Evolutionary conservation across 2,329 filamentous ascomycete genomes (phyloP).

Genomic region (Xylariaceae sp.): DNA sequence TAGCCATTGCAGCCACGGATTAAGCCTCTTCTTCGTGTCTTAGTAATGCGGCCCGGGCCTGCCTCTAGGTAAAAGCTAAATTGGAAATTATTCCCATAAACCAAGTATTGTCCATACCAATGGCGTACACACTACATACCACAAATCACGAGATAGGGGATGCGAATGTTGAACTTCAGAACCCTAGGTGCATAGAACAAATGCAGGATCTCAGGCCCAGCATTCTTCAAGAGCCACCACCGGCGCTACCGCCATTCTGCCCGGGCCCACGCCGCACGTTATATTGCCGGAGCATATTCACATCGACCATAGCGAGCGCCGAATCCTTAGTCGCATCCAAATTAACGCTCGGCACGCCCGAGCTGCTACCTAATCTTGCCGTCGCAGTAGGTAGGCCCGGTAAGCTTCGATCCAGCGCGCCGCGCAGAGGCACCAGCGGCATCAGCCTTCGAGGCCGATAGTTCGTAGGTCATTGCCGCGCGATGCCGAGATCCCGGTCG

Average conservation of each 20-base stretch:
- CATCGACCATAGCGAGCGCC: constrained; percentile 43
- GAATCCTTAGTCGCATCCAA: constrained; percentile 50
- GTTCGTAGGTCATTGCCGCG: constrained; percentile 55
- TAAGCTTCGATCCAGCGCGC: constrained; percentile 57
- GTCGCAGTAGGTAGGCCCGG: constrained; percentile 45
- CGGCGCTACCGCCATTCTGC: background rate
- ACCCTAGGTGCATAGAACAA: too few species aligned
- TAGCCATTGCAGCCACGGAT: too few species aligned
- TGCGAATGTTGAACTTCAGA: too few species aligned
- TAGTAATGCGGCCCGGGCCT: too few species aligned
- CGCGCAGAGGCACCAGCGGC: constrained; percentile 61
- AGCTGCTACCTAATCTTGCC: constrained; percentile 33
- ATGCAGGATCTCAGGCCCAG: too few species aligned
- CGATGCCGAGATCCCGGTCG: constrained; percentile 49
- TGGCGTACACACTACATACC: too few species aligned
- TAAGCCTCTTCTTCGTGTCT: too few species aligned
- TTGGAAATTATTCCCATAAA: too few species aligned
- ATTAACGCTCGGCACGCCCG: constrained; percentile 39
- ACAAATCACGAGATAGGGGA: too few species aligned
- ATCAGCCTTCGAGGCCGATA: constrained; percentile 52
- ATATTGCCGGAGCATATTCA: constrained; percentile 49
- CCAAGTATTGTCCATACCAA: too few species aligned
- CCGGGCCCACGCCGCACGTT: constrained; percentile 31
- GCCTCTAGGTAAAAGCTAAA: too few species aligned
- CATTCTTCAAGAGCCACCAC: too few species aligned